Evolutionary conservation across 2,329 filamentous ascomycete genomes (phyloP), one percentile per base, ranked within the genome.

Genomic region (Colletotrichum tropicicola): DNA sequence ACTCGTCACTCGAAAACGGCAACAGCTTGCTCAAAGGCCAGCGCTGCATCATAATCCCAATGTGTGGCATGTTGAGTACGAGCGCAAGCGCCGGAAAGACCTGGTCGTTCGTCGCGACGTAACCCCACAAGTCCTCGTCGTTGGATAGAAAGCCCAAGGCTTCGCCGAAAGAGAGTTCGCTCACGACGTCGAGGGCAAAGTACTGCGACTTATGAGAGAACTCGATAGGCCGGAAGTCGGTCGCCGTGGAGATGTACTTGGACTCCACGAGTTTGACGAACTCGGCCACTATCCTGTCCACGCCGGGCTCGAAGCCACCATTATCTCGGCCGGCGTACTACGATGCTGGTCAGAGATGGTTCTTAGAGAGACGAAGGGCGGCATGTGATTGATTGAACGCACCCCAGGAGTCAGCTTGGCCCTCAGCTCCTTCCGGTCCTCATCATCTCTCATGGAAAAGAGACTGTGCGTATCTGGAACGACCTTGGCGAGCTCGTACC

Each of bases 171-270:
- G 70, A 69, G 9, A 74, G 55, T 5, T 67, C 55, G 13, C 70
- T 72, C 54, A 76, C 70, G 13, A 70, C 69, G 41, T 75, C 73
- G 13, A 76, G 59, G 0, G 68, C 58, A n/a, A 69, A 68, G 55
- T 59, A 69, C 27, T 63, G 63, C 2, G 64, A 43, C 3, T 63
- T 67, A 5, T 56, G 58, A 3, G 66, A 61, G 7, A 68, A 53
- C 25, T 68, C 66, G 12, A 68, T 58, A 8, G 58, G 64, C 21
- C 55, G 53, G 4, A 47, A 68, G 2, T 59, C 53, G 3, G 10
- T 35, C 1, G 17, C 21, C 1, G 58, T 41, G 3, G 66, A 66
- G 5, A 66, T 3, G 37, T 68, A 68, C 12, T 54, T 59, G 15
- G 53, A 6, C 21, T 64, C 54, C n/a, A 68, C 43, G 8, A 68